A percentile compares a stretch with the other conserved stretches of the same genome.
These are phyloP conservation scores for Alectoria sarmentosa DNA, from an alignment of 495 filamentous ascomycete species.

Conservation along the genomic window DNA sequence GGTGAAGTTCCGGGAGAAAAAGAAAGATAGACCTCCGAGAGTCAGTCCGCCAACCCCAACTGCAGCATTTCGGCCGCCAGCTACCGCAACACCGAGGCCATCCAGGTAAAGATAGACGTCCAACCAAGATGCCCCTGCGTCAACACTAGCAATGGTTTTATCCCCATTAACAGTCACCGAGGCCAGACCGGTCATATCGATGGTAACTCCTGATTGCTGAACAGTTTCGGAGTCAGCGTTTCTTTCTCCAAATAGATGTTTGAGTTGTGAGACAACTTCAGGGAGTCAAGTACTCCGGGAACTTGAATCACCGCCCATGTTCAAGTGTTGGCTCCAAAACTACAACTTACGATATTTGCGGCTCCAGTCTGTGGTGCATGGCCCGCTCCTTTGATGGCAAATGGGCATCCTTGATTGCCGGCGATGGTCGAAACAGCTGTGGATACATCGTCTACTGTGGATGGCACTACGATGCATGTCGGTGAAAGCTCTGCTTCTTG, in stretches of 20 bases:
- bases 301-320: neutral
- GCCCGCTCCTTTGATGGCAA: constrained; percentile 15
- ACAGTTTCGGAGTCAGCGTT: neutral
- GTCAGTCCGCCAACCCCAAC: constrained; percentile 39
- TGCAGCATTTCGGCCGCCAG: constrained; percentile 40
- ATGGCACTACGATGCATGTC: constrained; percentile 32
- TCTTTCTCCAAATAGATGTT: too few relatives aligned
- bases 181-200: constrained; percentile 32
- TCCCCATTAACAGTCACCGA: constrained; percentile 28
- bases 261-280: neutral
- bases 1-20: too few relatives aligned
- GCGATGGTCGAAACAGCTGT: constrained; percentile 24
- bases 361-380: constrained; percentile 24
- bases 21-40: constrained; percentile 30
- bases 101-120: constrained; percentile 42
- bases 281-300: neutral
- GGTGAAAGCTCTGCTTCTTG: constrained; percentile 32
- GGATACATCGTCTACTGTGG: constrained; percentile 27
- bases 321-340: neutral
- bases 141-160: constrained; percentile 16
- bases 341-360: constrained; percentile 24
- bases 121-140: constrained; percentile 43
- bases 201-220: constrained; percentile 27
- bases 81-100: constrained; percentile 36
- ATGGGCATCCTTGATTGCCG: neutral